Conservation (phyloP, 2,329 filamentous ascomycete species). For the Scytalidium sp. region DNA sequence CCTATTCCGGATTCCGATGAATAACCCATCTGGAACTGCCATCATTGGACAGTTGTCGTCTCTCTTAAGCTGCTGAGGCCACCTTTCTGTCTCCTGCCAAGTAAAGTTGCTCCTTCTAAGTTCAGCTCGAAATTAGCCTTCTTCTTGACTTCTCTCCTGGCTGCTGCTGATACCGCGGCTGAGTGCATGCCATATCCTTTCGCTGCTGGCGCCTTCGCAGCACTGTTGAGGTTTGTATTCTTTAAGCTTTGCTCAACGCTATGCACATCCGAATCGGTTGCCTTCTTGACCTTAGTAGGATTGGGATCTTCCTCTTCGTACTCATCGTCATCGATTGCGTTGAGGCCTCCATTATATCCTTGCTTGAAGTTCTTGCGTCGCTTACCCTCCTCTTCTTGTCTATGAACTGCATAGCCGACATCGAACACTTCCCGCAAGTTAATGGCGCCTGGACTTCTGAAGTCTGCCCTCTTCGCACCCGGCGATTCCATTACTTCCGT, state of each 20-base stretch:
- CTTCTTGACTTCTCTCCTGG: constrained; percentile 71
- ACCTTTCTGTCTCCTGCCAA: constrained; percentile 67
- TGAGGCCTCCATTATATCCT: constrained; percentile 63
- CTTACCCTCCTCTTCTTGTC: constrained; percentile 94
- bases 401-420: constrained; percentile 94
- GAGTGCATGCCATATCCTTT: constrained; percentile 89
- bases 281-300: constrained; percentile 66
- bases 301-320: constrained; percentile 49
- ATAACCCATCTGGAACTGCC: neutral
- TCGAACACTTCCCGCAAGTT: constrained; percentile 97
- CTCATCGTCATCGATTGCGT: constrained; percentile 62
- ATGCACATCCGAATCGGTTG: constrained; percentile 55
- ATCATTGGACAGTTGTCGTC: constrained; percentile 17
- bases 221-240: constrained; percentile 71
- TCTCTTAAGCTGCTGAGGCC: constrained; percentile 25
- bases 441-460: constrained; percentile 90
- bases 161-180: constrained; percentile 77
- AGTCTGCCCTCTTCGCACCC: constrained; percentile 71
- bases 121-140: constrained; percentile 89
- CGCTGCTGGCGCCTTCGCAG: constrained; percentile 44
- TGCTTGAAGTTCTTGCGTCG: constrained; percentile 79
- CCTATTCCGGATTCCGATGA: neutral
- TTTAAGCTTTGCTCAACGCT: constrained; percentile 85
- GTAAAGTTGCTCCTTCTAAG: constrained; percentile 82
- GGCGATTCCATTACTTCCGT: constrained; percentile 53